A percentile compares a stretch with the other conserved stretches of the same genome.
phyloP scores from a whole-genome alignment of 129 eudicot species.

The Ambrosia trifida region DNA sequence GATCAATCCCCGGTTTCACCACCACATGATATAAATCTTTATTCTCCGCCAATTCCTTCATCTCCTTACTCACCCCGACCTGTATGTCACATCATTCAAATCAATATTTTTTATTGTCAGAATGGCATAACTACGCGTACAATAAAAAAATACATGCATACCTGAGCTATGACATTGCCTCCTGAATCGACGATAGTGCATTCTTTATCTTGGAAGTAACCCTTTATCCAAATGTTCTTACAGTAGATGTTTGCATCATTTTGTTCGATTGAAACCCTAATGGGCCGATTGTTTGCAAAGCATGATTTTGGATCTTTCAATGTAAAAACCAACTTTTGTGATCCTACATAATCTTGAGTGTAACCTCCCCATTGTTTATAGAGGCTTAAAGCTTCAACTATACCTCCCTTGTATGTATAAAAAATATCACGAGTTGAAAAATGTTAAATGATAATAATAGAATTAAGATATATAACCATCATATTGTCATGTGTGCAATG shows the following conservation, averaged over 20 bases:
- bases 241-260: constrained; percentile 29
- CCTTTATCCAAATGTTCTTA: constrained; percentile 49
- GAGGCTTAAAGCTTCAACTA: constrained; percentile 75
- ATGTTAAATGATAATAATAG: no score
- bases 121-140: no score
- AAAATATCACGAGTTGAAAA: no score
- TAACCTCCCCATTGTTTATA: constrained; percentile 80
- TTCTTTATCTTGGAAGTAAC: constrained; percentile 58
- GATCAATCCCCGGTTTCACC: constrained; percentile 84
- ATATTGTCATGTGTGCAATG: no score
- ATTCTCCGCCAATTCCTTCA: constrained; percentile 46
- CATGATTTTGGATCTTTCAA: constrained; percentile 66
- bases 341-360: constrained; percentile 45
- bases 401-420: constrained; percentile 48
- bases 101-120: no score
- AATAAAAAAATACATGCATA: constrained; percentile 14
- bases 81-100: constrained; percentile 4
- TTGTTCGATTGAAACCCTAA: constrained; percentile 58
- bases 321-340: constrained; percentile 60
- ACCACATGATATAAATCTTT: constrained; percentile 71
- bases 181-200: constrained; percentile 59
- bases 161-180: constrained; percentile 65
- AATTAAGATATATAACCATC: no score
- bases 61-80: constrained; percentile 58
- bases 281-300: constrained; percentile 35